Base-by-base conservation (phyloP, 805 yeast species). In the Candida railenensis region DNA sequence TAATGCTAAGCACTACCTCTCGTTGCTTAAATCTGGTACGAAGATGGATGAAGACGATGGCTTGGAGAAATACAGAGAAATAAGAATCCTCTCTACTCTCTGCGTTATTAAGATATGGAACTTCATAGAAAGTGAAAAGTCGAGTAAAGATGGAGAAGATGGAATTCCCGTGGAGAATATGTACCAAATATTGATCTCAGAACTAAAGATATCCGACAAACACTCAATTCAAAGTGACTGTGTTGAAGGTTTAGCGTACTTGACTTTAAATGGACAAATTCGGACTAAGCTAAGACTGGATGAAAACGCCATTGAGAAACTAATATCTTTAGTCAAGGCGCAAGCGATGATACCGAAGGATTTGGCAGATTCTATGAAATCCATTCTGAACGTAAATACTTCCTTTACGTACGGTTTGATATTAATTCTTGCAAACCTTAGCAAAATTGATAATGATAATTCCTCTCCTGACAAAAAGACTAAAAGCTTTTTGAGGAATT, bases 51-150 rank as follows among this genome's bases (percentile, higher is more conserved):
- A 48, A 3, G 32, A 38, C 16, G 42, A 51, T 51, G 4, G 38
- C 62, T 45, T 34, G 21, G 36, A 22, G 3, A 37, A 42, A 25
- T 16, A 42, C 16, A 12, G 46, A 0, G 56, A 59, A 18, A 52
- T 66, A n/a, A 62, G 62, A 43, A 43, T 69, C 7, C 55, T 71
- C 11, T 64, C 82, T 0, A 67, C 77, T 0, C 55, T 81, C 34
- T 76, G 77, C 3, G 54, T 81, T n/a, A 63, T 80, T 4, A 83
- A 83, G 57, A 61, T 81, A 2, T 82, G 87, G 87, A 37, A 37
- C 15, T 70, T 75, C 46, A 61, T 77, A 0, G 67, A 73, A 37
- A 58, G 70, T 30, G 66, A 61, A n/a, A 45, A 48, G 16, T 52
- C 58, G 22, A 40, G 48, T 19, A 51, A 59, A 25, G 37, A 58